These are phyloP conservation scores for Dactylellina sp. DNA, from an alignment of 2,329 filamentous ascomycete species.

Conservation along the genomic window DNA sequence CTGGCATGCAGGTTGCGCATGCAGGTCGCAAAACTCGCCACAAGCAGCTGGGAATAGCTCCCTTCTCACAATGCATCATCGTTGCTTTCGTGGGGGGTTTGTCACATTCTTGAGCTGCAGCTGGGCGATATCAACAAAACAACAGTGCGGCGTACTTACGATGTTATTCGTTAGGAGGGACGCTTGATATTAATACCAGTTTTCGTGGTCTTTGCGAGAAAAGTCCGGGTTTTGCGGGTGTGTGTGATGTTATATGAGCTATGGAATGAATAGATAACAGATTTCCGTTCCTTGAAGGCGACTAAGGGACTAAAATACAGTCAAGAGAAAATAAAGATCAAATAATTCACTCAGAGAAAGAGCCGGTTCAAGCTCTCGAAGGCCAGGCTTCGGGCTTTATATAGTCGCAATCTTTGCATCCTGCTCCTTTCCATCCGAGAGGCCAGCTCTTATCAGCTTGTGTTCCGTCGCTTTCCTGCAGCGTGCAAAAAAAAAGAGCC, in stretches of 20 bases:
- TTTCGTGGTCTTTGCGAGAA: not conserved
- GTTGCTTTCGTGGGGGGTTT: constrained; percentile 14
- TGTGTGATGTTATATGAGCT: not conserved
- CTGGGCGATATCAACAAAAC: not conserved
- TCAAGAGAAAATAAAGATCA: not conserved
- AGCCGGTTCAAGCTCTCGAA: not conserved
- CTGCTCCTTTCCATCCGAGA: not conserved
- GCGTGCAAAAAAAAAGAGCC: constrained; percentile 20
- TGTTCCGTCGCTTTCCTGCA: constrained; percentile 39
- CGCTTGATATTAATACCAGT: not conserved
- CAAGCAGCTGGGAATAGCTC: constrained; percentile 43
- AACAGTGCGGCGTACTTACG: constrained; percentile 17
- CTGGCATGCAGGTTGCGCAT: constrained; percentile 41
- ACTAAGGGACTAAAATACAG: not conserved
- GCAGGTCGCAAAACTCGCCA: constrained; percentile 39
- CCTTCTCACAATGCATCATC: not conserved
- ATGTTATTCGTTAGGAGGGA: constrained; percentile 13
- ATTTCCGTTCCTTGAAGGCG: constrained; percentile 10
- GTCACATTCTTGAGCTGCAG: constrained; percentile 30
- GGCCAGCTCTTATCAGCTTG: constrained; percentile 7
- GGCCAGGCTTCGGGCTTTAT: constrained; percentile 7
- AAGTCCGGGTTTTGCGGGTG: not conserved
- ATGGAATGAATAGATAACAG: not conserved
- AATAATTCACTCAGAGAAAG: not conserved
- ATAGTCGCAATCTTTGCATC: constrained; percentile 15